Base-by-base conservation (phyloP, 129 eudicot species). In the Pseudognaphalium luteoalbum region DNA sequence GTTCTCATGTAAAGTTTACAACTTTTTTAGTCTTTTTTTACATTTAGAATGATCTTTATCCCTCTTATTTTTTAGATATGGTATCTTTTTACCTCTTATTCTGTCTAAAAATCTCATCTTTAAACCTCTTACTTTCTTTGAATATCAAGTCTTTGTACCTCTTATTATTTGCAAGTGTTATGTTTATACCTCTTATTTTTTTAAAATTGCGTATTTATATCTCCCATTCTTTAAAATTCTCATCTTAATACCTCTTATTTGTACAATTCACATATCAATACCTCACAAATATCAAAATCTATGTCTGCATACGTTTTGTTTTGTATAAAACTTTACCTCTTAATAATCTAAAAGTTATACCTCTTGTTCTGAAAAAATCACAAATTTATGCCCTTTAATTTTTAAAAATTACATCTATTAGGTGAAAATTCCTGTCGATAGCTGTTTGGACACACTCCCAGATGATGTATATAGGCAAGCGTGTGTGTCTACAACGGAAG, bases 401-500 rank as follows among this genome's bases (percentile, higher is more conserved):
- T 34, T 33, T 33, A 12, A 51, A 72, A 66, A 7, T 19, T 12
- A 21, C 29, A 58, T 12, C 34, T 70, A 83, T 34, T 73, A 94
- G 99, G 99, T 94, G 68, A 91, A 87, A 89, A 85, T 91, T 66
- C 88, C 96, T 57, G 75, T 87, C 25, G 88, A 89, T 39, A 86
- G 99, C 81, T 85, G 93, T 79, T 77, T 87, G 86, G 89, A 82
- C 58, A 70, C 90, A 42, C 87, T 94, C n/a, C 93, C 97, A 16
- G 99, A 94, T 74, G 96, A 86, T 29, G 85, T 86, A 71, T 94
- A 94, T 82, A 85, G 84, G 21, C 72, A 86, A 72, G 99, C 97
- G 29, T 94, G 99, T 84, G 99, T 94, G 47, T 78, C 74, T 80
- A 88, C 97, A 73, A 86, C 99, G 1, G 97, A 94, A 82, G 99